Evolutionary conservation across 2,329 filamentous ascomycete species (phyloP).

Genomic region (Aspergillus sp.): DNA sequence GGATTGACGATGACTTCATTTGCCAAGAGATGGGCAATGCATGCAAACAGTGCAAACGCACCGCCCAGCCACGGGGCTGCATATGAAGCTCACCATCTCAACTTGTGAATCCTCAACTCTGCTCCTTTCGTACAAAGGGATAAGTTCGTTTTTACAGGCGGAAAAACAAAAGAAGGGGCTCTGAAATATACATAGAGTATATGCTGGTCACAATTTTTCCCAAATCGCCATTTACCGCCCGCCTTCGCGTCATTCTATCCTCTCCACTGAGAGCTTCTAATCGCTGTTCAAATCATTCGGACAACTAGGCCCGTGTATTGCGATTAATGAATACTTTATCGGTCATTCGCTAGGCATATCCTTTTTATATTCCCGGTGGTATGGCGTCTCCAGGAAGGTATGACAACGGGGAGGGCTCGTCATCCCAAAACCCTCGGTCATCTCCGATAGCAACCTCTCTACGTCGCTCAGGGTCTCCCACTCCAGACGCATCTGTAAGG

Average conservation of each 20-base stretch:
- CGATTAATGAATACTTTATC: neutral
- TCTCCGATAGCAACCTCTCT: conserved; percentile 33
- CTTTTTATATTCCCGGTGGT: conserved; percentile 2
- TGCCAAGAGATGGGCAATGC: neutral
- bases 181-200: neutral
- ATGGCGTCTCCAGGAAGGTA: conserved; percentile 28
- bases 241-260: neutral
- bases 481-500: conserved; percentile 44
- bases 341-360: neutral
- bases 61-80: conserved; percentile 10
- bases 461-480: conserved; percentile 38
- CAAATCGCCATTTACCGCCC: neutral
- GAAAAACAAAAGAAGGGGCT: neutral
- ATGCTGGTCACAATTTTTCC: neutral
- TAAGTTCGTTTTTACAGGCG: neutral
- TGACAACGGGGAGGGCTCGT: conserved; percentile 39
- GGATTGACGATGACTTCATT: conserved; percentile 23
- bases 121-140: neutral
- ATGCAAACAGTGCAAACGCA: conserved; percentile 36
- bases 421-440: conserved; percentile 31
- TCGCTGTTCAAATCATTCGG: neutral
- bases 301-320: neutral
- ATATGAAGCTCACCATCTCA: neutral
- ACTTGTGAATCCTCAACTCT: neutral
- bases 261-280: neutral